Percentiles rank a stretch among this genome's conserved stretches.
Evolutionary conservation across 1,284 basidiomycete genomes (phyloP).

Genomic region (Cryptococcus neoformans): DNA sequence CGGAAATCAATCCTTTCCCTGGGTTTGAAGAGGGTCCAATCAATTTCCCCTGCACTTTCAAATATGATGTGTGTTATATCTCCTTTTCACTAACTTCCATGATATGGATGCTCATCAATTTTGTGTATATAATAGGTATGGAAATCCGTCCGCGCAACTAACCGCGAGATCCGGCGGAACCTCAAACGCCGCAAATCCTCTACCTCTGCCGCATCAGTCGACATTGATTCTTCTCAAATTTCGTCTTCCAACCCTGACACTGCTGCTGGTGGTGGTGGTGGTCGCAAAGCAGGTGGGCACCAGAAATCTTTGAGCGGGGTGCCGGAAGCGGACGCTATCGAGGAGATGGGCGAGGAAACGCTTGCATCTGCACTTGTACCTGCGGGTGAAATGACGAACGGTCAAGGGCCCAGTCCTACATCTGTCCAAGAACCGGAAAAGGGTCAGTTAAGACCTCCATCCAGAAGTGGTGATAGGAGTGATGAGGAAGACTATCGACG

Average conservation of each 20-base stretch:
- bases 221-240: background rate
- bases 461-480: background rate
- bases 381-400: background rate
- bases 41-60: slow-evolving; percentile 52
- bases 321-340: slow-evolving; percentile 25
- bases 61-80: slow-evolving; percentile 45
- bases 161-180: slow-evolving; percentile 32
- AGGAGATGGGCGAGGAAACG: slow-evolving; percentile 13
- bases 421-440: background rate
- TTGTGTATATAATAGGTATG: slow-evolving; percentile 31
- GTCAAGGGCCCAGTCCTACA: background rate
- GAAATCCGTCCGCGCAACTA: slow-evolving; percentile 50
- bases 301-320: slow-evolving; percentile 26
- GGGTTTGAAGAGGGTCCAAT: slow-evolving; percentile 54
- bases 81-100: no score
- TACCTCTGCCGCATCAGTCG: slow-evolving; percentile 7
- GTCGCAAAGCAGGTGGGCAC: background rate
- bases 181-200: slow-evolving; percentile 22
- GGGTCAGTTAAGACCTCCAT: no score
- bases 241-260: no score
- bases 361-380: background rate
- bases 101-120: background rate
- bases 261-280: no score
- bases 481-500: slow-evolving; percentile 18
- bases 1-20: slow-evolving; percentile 35